Percentiles rank a stretch among this genome's conserved stretches.
These are phyloP conservation scores for Solanum habrochaites DNA, from an alignment of 257 asterid species.

Conservation along the genomic window DNA sequence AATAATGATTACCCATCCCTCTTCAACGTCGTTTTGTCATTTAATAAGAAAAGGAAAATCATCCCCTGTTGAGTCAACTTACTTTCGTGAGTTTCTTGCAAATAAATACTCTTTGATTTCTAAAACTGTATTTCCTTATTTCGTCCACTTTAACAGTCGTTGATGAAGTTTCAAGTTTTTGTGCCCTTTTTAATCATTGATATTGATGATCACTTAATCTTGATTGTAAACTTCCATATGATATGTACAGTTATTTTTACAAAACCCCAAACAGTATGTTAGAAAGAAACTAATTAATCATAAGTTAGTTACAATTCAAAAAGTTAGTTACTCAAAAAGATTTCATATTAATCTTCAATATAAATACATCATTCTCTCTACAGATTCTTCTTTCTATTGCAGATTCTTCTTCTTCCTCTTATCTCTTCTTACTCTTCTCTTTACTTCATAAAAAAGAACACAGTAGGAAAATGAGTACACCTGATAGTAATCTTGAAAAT, in stretches of 20 bases:
- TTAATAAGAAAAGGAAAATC: background rate
- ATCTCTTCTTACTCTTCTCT: too few relatives aligned
- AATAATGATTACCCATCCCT: background rate
- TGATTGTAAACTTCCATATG: background rate
- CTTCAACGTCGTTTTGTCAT: background rate
- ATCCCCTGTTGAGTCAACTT: background rate
- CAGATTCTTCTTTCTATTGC: too few relatives aligned
- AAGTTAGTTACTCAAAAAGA: too few relatives aligned
- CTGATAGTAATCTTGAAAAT: background rate
- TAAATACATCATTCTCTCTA: too few relatives aligned
- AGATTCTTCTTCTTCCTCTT: too few relatives aligned
- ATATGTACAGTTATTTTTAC: background rate
- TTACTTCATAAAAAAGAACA: too few relatives aligned
- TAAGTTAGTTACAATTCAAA: too few relatives aligned
- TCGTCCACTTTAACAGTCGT: background rate
- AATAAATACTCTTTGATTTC: background rate
- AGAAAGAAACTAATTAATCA: too few relatives aligned
- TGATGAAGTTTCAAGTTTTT: background rate
- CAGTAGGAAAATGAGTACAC: background rate
- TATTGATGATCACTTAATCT: background rate
- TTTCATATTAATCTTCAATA: too few relatives aligned
- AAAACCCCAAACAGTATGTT: background rate
- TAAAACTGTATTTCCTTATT: background rate
- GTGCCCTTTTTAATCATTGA: too few relatives aligned
- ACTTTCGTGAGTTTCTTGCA: background rate